A percentile compares a stretch with the other conserved stretches of the same genome.
phyloP scores from a whole-genome alignment of 1,139 yeast species.

The Spencermartinsiella ligniputridi region DNA sequence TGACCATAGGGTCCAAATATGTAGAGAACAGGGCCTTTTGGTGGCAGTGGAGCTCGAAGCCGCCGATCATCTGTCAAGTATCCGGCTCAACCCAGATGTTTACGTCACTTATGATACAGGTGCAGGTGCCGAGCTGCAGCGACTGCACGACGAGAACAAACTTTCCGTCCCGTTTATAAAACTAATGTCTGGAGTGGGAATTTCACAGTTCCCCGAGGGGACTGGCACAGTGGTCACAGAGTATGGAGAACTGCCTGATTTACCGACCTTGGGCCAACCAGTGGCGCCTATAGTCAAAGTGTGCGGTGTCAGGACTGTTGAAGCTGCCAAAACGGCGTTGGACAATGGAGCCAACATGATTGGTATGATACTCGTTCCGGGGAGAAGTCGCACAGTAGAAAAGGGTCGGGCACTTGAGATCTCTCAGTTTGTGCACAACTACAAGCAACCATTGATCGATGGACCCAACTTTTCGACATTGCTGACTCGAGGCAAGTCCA shows the following conservation, averaged over 20 bases:
- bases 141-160: not conserved
- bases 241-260: not conserved
- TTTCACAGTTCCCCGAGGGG: slow-evolving; percentile 1
- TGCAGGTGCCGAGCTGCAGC: not conserved
- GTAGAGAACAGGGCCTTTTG: slow-evolving; percentile 7
- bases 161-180: not conserved
- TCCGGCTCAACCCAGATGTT: slow-evolving; percentile 7
- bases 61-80: not conserved
- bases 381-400: slow-evolving; percentile 66
- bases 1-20: slow-evolving; percentile 1
- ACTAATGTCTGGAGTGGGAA: not conserved
- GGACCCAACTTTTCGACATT: slow-evolving; percentile 2
- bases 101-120: slow-evolving; percentile 4
- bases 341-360: slow-evolving; percentile 67
- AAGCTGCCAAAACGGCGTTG: slow-evolving; percentile 67
- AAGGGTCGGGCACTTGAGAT: slow-evolving; percentile 52
- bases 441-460: slow-evolving; percentile 8
- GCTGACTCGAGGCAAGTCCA: slow-evolving; percentile 11
- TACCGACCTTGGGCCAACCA: not conserved
- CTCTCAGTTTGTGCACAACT: slow-evolving; percentile 34
- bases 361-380: slow-evolving; percentile 86
- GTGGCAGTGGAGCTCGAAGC: slow-evolving; percentile 3
- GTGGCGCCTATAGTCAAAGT: slow-evolving; percentile 53
- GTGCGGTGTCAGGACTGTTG: slow-evolving; percentile 70
- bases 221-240: not conserved